Conservation (phyloP, 208 protist species). For the Leishmania amazonensis region DNA sequence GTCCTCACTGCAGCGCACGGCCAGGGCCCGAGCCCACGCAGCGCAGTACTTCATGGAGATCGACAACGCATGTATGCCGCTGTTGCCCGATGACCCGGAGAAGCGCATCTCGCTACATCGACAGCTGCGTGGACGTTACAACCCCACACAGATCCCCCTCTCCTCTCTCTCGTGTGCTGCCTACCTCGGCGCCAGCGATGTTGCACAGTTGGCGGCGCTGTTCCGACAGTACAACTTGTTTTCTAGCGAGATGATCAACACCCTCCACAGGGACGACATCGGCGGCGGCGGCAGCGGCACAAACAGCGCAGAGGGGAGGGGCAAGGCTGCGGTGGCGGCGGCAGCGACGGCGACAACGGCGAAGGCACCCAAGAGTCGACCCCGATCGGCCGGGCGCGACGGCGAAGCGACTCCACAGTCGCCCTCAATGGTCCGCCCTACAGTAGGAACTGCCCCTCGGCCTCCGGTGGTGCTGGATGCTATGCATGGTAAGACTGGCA, state of each 20-base stretch:
- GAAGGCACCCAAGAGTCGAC: background rate
- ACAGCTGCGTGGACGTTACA: constrained; percentile 71
- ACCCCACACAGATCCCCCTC: constrained; percentile 71
- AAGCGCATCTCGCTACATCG: constrained; percentile 47
- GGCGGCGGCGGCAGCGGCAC: background rate
- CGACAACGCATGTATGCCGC: constrained; percentile 30
- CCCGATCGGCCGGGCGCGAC: background rate
- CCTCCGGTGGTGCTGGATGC: background rate
- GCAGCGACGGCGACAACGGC: background rate
- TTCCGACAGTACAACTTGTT: constrained; percentile 56
- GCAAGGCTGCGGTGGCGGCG: background rate
- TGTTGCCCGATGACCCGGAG: constrained; percentile 34
- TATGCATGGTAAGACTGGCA: constrained; percentile 5
- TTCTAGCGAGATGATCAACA: constrained; percentile 15
- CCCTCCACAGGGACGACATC: constrained; percentile 4
- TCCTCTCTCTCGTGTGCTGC: constrained; percentile 55
- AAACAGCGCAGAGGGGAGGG: background rate
- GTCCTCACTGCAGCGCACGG: constrained; percentile 22
- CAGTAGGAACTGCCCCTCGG: background rate
- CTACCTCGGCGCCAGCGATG: constrained; percentile 55
- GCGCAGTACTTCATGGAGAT: constrained; percentile 45
- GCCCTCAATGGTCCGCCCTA: background rate
- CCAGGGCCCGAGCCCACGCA: constrained; percentile 47
- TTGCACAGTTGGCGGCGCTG: constrained; percentile 42
- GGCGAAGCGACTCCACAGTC: background rate